Percentiles rank a stretch among this genome's conserved stretches.
Evolutionary conservation across 345 rosid species (phyloP).

Genomic region (Melastoma malabathricum): DNA sequence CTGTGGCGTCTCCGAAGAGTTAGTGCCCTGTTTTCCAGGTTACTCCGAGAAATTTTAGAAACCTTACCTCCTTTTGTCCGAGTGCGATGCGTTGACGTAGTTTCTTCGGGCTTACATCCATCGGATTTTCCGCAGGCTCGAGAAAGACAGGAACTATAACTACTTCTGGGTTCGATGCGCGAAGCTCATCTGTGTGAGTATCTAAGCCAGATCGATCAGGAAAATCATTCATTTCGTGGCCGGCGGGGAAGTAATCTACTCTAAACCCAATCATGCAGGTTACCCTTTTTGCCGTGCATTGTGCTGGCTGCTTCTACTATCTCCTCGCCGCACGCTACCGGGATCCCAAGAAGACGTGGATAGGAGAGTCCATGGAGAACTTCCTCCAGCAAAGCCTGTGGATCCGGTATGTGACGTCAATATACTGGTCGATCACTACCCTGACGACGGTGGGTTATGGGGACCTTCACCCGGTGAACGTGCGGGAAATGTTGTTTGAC

Average conservation of each 20-base stretch:
- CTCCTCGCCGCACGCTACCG: slow-evolving; percentile 58
- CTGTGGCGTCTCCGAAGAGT: slow-evolving; percentile 99
- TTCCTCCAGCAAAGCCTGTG: slow-evolving; percentile 40
- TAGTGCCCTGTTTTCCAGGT: slow-evolving; percentile 85
- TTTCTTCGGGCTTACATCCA: not conserved
- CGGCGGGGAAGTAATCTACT: not conserved
- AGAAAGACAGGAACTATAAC: slow-evolving; percentile 83
- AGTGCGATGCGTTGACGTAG: not conserved
- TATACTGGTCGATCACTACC: slow-evolving; percentile 97
- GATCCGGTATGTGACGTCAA: slow-evolving; percentile 68
- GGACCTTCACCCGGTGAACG: slow-evolving; percentile 81
- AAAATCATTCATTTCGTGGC: not conserved
- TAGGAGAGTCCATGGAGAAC: slow-evolving; percentile 35
- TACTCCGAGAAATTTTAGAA: not conserved
- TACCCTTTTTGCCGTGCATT: slow-evolving; percentile 81
- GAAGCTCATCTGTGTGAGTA: slow-evolving; percentile 77
- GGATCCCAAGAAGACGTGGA: slow-evolving; percentile 56
- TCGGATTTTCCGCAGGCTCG: slow-evolving; percentile 39
- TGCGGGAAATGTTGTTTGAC: slow-evolving; percentile 75
- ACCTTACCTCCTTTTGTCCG: not conserved
- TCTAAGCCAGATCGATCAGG: not conserved
- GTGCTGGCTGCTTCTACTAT: slow-evolving; percentile 86
- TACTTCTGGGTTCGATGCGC: slow-evolving; percentile 95
- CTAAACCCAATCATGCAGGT: slow-evolving; percentile 33
- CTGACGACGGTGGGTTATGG: slow-evolving; percentile 92